Evolutionary conservation across 257 asterid genomes (phyloP), one percentile per base, ranked within the genome.

Genomic region (Salvia rosmarinus): DNA sequence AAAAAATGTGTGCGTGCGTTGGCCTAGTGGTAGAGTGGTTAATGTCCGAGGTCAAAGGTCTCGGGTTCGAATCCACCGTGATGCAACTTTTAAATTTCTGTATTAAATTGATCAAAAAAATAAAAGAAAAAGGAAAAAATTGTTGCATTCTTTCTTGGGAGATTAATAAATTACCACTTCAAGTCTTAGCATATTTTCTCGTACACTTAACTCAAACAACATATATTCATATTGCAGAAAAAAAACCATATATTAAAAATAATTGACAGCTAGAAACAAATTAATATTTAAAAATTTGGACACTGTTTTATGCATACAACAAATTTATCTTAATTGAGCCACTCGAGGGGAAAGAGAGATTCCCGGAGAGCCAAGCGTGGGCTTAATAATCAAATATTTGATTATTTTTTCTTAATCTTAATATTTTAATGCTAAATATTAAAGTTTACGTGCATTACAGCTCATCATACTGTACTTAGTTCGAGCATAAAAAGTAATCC

Each of bases 291-390:
- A 32, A 25, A 49, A 17, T 6, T 34, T 30, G 44, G 14, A 34
- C 8, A 34, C n/a, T 21, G 34, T 54, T 54, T 54, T 9, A 54
- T 61, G 17, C 49, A 61, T 19, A 61, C 34, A 51, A 39, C 16
- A 54, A 55, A n/a, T 61, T 39, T 61, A 39, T 40, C 30, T 13
- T 40, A 69, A 9, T 55, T 69, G 65, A 56, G 32, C 23, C 66
- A 40, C 75, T 71, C 77, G 81, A 77, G 83, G 74, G 68, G 47
- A 49, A 39, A 20, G 90, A 84, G 87, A 85, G 87, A 85, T 87
- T 87, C 88, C 85, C 86, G 90, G 87, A 44, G 85, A 87, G 55
- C 89, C 90, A 82, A 61, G 89, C 89, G 86, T 83, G 94, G 85
- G 90, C 78, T 63, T 75, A 72, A 30, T 67, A 68, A 73, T 74